Base-by-base conservation (phyloP, 2,329 filamentous ascomycete genomes). In the Botrytis aclada region DNA sequence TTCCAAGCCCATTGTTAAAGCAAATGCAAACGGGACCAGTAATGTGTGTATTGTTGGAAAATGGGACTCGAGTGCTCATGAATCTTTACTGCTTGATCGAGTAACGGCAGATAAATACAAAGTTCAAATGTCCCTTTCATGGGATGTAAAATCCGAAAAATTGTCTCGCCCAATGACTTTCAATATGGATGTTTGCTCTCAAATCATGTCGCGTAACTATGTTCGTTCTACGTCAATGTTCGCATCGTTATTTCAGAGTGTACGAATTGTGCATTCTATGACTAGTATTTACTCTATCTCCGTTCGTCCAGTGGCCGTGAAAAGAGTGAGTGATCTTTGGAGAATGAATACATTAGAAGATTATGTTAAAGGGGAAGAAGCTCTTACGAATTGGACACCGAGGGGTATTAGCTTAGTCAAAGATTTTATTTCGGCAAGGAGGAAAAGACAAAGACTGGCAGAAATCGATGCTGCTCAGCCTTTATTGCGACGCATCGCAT, bases 291-390 rank as follows among this genome's bases (percentile, higher is more conserved):
- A 97, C 82, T 94, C 93, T 1, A 85, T 98, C 67, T 90, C 90
- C 9, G 91, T 98, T 82, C 91, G 94, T 43, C 96, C 96, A 0
- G 91, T 93, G 12, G 94, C 94, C 4, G 94, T 97, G 69, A 98
- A 98, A 83, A 89, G 93, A 64, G 93, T 94, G 0, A 94, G 94
- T 4, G 96, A 99, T 81, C 86, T 99, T 20, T 99, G 96, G 96
- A 90, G 96, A 71, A 94, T 98, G 90, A 97, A 94, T 81, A 98
- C 95, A 25, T 91, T 93, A 74, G 92, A 97, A 79, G 94, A 97
- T 81, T 98, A 98, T 80, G 93, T 99, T 78, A 98, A 97, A 82
- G 96, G 96, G 72, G 95, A 99, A 82, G 96, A 99, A 82, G 87
- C 91, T 66, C 85, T 99, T 56, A 90, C 86, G 3, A 90, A 90